phyloP scores from a whole-genome alignment of 495 filamentous ascomycete species.

The Diplogelasinospora grovesii region DNA sequence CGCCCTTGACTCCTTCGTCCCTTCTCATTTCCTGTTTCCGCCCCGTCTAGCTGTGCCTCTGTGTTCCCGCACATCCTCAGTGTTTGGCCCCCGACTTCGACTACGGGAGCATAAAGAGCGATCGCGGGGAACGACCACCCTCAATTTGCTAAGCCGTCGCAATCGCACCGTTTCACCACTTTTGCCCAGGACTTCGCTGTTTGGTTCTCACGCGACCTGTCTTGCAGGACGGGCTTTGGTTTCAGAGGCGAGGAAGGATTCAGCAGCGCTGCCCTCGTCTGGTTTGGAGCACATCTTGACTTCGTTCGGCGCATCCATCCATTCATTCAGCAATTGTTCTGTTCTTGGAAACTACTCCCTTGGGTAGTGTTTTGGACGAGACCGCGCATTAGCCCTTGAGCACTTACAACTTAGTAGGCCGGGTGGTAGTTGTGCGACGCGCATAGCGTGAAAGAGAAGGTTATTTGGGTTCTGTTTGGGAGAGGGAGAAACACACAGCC shows the following conservation, averaged over 20 bases:
- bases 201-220: not conserved
- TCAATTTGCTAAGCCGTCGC: not conserved
- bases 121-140: not conserved
- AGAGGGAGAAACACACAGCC: slow-evolving; percentile 1
- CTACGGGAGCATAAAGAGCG: too few relatives aligned
- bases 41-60: slow-evolving; percentile 11
- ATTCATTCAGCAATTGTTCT: not conserved
- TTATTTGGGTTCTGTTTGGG: slow-evolving; percentile 8
- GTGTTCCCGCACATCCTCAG: slow-evolving; percentile 6
- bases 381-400: too few relatives aligned
- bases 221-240: slow-evolving; percentile 3
- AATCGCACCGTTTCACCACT: not conserved
- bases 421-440: slow-evolving; percentile 15
- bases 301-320: slow-evolving; percentile 4
- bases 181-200: not conserved
- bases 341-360: too few relatives aligned
- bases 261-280: slow-evolving; percentile 34
- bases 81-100: too few relatives aligned
- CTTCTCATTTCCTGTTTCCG: slow-evolving; percentile 5
- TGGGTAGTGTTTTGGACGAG: too few relatives aligned
- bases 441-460: slow-evolving; percentile 13
- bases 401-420: too few relatives aligned
- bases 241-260: slow-evolving; percentile 15
- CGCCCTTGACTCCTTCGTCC: not conserved
- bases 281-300: slow-evolving; percentile 7